Evolutionary conservation across 2,329 filamentous ascomycete genomes (phyloP).

Genomic region (Aureobasidium sp.): DNA sequence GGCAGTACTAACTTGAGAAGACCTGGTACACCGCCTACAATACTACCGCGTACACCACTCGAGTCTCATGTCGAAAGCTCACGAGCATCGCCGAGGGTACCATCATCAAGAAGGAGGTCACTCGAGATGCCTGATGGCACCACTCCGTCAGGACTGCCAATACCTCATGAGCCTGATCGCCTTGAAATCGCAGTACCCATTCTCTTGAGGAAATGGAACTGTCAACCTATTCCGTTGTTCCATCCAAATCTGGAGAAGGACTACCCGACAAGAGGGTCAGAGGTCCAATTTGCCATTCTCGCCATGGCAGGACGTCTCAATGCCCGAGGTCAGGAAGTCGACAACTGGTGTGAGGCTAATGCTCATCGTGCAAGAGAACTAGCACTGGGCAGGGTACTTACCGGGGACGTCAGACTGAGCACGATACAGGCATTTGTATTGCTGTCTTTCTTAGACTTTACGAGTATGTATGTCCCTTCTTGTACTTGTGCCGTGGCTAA

Average conservation of each 20-base stretch:
- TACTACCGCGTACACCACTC: constrained; percentile 1
- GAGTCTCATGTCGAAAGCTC: neutral
- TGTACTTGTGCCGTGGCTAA: neutral
- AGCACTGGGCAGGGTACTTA: neutral
- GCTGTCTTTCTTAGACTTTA: constrained; percentile 10
- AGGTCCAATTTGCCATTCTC: constrained; percentile 5
- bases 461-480: neutral
- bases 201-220: constrained; percentile 6
- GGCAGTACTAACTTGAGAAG: neutral
- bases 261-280: neutral
- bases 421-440: constrained; percentile 8
- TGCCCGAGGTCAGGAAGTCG: neutral
- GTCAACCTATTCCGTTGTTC: constrained; percentile 8
- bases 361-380: constrained; percentile 1
- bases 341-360: constrained; percentile 12
- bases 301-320: constrained; percentile 8
- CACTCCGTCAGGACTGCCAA: constrained; percentile 1
- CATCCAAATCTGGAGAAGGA: constrained; percentile 10
- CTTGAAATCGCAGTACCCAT: constrained; percentile 5
- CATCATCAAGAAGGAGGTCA: neutral
- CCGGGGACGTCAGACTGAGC: neutral
- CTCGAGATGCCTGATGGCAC: neutral
- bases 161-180: neutral
- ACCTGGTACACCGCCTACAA: neutral
- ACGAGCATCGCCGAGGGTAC: neutral